Conservation (phyloP, 768 basidiomycete genomes). For the Pulveroboletus sp. region DNA sequence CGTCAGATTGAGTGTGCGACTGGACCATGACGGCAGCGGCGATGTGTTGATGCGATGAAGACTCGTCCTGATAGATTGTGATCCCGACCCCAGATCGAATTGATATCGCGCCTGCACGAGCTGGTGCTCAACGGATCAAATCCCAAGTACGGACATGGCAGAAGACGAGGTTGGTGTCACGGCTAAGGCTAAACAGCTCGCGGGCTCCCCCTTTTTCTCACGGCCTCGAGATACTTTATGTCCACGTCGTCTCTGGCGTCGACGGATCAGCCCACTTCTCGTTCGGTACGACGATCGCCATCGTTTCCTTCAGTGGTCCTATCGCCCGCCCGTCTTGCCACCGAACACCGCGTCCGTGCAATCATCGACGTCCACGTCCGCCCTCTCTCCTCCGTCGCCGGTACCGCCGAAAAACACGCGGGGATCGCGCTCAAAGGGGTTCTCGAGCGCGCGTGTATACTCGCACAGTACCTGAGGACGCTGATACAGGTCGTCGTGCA, state of each 20-base stretch:
- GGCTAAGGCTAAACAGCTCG: too few relatives aligned
- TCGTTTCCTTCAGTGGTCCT: conserved; percentile 77
- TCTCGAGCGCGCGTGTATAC: conserved; percentile 58
- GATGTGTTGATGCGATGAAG: too few relatives aligned
- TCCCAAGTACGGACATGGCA: too few relatives aligned
- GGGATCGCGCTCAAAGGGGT: conserved; percentile 26
- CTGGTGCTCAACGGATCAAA: too few relatives aligned
- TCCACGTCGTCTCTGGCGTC: conserved; percentile 47
- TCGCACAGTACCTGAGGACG: conserved; percentile 64
- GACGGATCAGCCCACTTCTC: conserved; percentile 67
- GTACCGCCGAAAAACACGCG: conserved; percentile 61
- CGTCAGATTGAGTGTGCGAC: too few relatives aligned
- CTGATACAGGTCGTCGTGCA: conserved; percentile 78
- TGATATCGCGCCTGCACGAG: too few relatives aligned
- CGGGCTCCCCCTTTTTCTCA: too few relatives aligned
- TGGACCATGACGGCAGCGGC: too few relatives aligned
- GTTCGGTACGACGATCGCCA: conserved; percentile 30
- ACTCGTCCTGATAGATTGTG: too few relatives aligned
- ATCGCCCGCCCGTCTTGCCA: conserved; percentile 66
- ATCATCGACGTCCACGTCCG: conserved; percentile 72
- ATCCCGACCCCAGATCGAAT: too few relatives aligned
- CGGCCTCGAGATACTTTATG: not conserved
- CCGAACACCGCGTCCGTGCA: conserved; percentile 67
- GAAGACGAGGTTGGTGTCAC: too few relatives aligned
- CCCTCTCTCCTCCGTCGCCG: conserved; percentile 54